Evolutionary conservation across 495 filamentous ascomycete genomes (phyloP).

Genomic region (Platismatia glauca): DNA sequence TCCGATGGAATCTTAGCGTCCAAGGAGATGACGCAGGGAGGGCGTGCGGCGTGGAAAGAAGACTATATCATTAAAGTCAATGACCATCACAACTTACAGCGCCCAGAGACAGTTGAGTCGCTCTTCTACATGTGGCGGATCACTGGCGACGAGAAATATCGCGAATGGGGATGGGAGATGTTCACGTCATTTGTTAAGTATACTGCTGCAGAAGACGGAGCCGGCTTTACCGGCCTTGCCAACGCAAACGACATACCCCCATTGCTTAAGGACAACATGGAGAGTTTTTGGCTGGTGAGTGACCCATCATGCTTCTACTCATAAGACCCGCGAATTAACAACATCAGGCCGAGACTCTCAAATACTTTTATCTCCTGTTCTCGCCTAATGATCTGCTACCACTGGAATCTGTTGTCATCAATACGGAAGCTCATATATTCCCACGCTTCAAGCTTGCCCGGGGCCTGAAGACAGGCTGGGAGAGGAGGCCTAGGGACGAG

Average conservation of each 20-base stretch:
- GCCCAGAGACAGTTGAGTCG: slow-evolving; percentile 90
- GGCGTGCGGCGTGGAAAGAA: slow-evolving; percentile 52
- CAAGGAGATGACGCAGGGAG: slow-evolving; percentile 35
- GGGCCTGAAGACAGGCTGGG: slow-evolving; percentile 81
- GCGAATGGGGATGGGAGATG: slow-evolving; percentile 98
- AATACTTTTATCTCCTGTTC: slow-evolving; percentile 95
- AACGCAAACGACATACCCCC: slow-evolving; percentile 66
- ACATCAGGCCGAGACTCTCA: slow-evolving; percentile 80
- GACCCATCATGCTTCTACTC: not conserved
- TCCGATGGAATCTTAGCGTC: slow-evolving; percentile 38
- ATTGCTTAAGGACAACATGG: slow-evolving; percentile 68
- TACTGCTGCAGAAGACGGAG: slow-evolving; percentile 57
- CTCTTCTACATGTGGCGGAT: slow-evolving; percentile 99
- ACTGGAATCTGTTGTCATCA: slow-evolving; percentile 78
- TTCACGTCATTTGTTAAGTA: slow-evolving; percentile 85
- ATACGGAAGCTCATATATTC: slow-evolving; percentile 91
- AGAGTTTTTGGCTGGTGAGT: slow-evolving; percentile 85
- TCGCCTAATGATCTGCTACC: slow-evolving; percentile 75
- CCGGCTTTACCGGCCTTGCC: slow-evolving; percentile 70
- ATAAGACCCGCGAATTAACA: not conserved
- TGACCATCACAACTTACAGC: slow-evolving; percentile 88
- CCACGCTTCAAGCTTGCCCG: slow-evolving; percentile 74
- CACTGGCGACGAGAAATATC: slow-evolving; percentile 82
- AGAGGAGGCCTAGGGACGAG: slow-evolving; percentile 53
- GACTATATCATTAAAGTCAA: slow-evolving; percentile 68